phyloP scores from a whole-genome alignment of 371 early-diverging fungal genomes.

The Dichotomocladium elegans region DNA sequence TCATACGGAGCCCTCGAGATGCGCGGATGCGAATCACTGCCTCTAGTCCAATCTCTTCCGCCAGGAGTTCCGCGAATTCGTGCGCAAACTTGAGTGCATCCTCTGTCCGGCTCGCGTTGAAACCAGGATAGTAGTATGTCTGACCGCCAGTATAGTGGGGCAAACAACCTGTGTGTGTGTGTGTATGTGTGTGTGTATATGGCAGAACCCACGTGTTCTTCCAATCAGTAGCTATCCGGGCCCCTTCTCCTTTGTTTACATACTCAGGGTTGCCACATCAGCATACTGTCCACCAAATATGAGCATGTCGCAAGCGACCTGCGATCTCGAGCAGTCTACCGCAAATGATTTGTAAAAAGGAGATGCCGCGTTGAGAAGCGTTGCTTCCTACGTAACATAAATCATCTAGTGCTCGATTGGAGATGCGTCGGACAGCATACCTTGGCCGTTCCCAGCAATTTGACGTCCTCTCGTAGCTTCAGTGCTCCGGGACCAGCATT shows the following conservation, averaged over 20 bases:
- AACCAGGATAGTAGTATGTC: constrained; percentile 93
- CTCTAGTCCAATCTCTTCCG: constrained; percentile 87
- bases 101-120: constrained; percentile 82
- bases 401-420: not conserved
- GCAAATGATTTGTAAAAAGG: constrained; percentile 94
- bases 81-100: constrained; percentile 86
- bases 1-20: constrained; percentile 83
- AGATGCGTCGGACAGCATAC: constrained; percentile 14
- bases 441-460: constrained; percentile 81
- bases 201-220: no score
- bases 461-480: constrained; percentile 83
- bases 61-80: constrained; percentile 84
- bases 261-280: constrained; percentile 91
- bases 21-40: constrained; percentile 96
- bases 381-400: constrained; percentile 53
- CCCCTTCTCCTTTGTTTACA: constrained; percentile 1
- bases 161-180: constrained; percentile 45
- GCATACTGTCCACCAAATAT: constrained; percentile 86
- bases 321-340: constrained; percentile 86
- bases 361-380: constrained; percentile 77
- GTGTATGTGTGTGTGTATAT: no score
- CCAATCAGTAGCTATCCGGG: not conserved
- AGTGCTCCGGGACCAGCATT: constrained; percentile 79
- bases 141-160: constrained; percentile 95
- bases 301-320: constrained; percentile 93